Evolutionary conservation across 2,329 filamentous ascomycete species (phyloP).

Genomic region (Tolypocladium tropicale): DNA sequence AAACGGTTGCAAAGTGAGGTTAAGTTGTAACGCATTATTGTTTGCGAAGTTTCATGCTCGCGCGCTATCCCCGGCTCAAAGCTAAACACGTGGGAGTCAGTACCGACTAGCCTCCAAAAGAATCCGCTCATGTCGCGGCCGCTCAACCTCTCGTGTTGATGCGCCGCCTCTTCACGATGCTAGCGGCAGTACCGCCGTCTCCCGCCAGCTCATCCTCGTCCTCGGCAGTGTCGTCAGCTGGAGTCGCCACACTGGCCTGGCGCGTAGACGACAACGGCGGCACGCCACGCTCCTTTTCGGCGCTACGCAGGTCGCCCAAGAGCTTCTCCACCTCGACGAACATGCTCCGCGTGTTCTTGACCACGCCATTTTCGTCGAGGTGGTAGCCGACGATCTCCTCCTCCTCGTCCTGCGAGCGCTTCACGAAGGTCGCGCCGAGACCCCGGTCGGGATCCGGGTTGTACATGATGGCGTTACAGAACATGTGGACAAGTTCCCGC

Average conservation of each 20-base stretch:
- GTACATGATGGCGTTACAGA: constrained; percentile 98
- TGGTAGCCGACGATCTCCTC: constrained; percentile 48
- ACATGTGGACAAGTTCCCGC: constrained; percentile 91
- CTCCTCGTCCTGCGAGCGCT: constrained; percentile 31
- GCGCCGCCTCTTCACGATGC: constrained; percentile 25
- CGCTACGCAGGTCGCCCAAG: constrained; percentile 64
- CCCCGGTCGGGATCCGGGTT: constrained; percentile 73
- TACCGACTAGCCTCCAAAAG: background rate
- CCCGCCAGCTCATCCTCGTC: constrained; percentile 37
- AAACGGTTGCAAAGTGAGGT: background rate
- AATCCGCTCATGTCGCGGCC: background rate
- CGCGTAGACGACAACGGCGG: constrained; percentile 22
- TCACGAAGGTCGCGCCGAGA: constrained; percentile 52
- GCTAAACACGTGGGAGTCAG: too few species aligned
- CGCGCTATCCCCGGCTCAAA: background rate
- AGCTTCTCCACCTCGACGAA: constrained; percentile 76
- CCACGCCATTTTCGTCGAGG: constrained; percentile 74
- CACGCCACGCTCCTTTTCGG: constrained; percentile 46
- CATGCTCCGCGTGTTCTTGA: constrained; percentile 83
- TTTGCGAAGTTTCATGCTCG: background rate
- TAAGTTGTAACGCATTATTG: background rate
- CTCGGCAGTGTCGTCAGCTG: constrained; percentile 36
- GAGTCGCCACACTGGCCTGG: constrained; percentile 26
- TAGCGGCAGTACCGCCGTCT: constrained; percentile 25
- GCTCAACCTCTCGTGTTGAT: constrained; percentile 20